Conservation (phyloP, 768 basidiomycete genomes). For the Russula sp. region DNA sequence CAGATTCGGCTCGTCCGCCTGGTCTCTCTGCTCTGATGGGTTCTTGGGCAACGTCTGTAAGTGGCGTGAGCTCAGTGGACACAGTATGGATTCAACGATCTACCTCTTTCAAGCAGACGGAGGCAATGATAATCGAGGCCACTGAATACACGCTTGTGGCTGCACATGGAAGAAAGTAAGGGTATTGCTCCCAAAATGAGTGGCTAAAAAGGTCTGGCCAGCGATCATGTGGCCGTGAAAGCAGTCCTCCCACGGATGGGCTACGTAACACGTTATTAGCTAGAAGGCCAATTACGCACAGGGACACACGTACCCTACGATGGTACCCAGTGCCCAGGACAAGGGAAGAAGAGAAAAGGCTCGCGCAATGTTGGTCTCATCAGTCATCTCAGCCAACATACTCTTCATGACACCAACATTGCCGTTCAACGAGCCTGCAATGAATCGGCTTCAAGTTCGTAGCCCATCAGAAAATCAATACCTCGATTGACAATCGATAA, state of each 20-base stretch:
- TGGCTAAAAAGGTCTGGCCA: conserved; percentile 16
- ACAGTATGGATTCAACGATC: conserved; percentile 27
- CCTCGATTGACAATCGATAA: neutral
- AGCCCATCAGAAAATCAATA: neutral
- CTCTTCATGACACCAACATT: conserved; percentile 4
- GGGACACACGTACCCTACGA: neutral
- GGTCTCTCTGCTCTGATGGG: conserved; percentile 23
- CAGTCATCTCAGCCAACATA: conserved; percentile 56
- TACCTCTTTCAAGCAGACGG: conserved; percentile 22
- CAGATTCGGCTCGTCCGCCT: too few species aligned
- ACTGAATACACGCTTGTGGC: conserved; percentile 27
- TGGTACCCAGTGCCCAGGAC: conserved; percentile 16
- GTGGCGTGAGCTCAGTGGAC: conserved; percentile 32
- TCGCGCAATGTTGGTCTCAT: conserved; percentile 46
- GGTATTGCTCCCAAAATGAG: conserved; percentile 22
- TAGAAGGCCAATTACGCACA: neutral
- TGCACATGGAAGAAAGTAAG: conserved; percentile 30
- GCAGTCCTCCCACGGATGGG: conserved; percentile 21
- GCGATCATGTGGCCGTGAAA: conserved; percentile 23
- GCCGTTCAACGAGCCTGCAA: conserved; percentile 6
- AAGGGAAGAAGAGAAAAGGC: conserved; percentile 34
- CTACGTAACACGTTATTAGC: conserved; percentile 3
- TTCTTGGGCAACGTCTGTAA: conserved; percentile 9
- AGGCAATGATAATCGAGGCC: conserved; percentile 24
- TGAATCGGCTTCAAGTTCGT: neutral